Percentiles rank a stretch among this genome's conserved stretches.
Evolutionary conservation across 2,329 filamentous ascomycete genomes (phyloP).

Genomic region (Colletotrichum sp.): DNA sequence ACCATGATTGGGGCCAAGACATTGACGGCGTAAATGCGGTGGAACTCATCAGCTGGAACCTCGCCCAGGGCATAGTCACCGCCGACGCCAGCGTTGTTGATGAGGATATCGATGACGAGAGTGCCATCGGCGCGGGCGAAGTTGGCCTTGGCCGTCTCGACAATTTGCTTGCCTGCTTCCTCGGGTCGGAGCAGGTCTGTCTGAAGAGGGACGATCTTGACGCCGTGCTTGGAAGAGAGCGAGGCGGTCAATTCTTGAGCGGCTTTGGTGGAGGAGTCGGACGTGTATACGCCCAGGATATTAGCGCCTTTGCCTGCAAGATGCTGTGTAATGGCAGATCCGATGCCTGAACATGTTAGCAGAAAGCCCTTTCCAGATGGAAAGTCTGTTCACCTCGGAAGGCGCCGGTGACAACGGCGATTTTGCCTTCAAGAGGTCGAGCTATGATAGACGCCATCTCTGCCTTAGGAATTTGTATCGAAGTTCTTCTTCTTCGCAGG

Average conservation of each 20-base stretch:
- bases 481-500: background rate
- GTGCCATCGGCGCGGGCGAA: constrained; percentile 52
- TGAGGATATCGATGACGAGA: constrained; percentile 78
- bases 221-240: constrained; percentile 64
- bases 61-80: constrained; percentile 56
- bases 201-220: constrained; percentile 65
- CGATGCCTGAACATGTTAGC: constrained; percentile 64
- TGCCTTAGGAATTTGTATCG: background rate
- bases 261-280: constrained; percentile 35
- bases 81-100: constrained; percentile 82
- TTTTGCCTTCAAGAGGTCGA: background rate
- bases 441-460: background rate
- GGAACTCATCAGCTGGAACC: constrained; percentile 69
- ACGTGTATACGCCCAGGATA: constrained; percentile 73
- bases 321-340: constrained; percentile 66
- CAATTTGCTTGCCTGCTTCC: constrained; percentile 60
- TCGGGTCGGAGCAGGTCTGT: constrained; percentile 71
- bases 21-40: constrained; percentile 76
- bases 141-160: constrained; percentile 62
- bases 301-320: constrained; percentile 74
- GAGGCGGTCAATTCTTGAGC: constrained; percentile 26
- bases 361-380: background rate
- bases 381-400: background rate
- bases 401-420: background rate
- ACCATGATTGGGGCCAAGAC: constrained; percentile 81